A percentile compares a stretch with the other conserved stretches of the same genome.
Conservation (phyloP, 805 yeast species). For the Yamadazyma scolyti region DNA sequence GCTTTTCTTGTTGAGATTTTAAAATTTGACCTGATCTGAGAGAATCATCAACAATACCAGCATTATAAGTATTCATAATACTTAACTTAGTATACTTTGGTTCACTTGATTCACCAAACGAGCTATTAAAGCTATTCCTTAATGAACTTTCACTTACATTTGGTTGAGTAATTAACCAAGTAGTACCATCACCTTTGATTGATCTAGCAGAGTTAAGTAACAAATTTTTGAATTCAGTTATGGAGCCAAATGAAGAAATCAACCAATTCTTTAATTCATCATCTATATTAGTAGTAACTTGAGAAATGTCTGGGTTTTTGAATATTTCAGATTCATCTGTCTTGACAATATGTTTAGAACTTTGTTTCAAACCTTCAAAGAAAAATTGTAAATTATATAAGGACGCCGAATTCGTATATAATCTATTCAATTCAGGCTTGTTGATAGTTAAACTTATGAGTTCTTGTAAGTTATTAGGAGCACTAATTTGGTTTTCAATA, state of each 20-base stretch:
- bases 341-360: slow-evolving; percentile 16
- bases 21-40: slow-evolving; percentile 49
- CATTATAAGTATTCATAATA: slow-evolving; percentile 79
- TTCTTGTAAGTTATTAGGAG: slow-evolving; percentile 21
- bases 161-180: slow-evolving; percentile 77
- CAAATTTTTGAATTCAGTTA: slow-evolving; percentile 70
- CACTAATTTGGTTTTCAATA: slow-evolving; percentile 22
- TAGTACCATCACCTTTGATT: slow-evolving; percentile 84
- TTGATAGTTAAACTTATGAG: slow-evolving; percentile 41
- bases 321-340: slow-evolving; percentile 33
- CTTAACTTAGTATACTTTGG: slow-evolving; percentile 45
- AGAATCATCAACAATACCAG: slow-evolving; percentile 76
- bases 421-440: slow-evolving; percentile 41
- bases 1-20: slow-evolving; percentile 36
- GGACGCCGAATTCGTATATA: slow-evolving; percentile 43
- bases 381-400: slow-evolving; percentile 48
- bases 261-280: slow-evolving; percentile 45
- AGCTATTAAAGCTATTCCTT: slow-evolving; percentile 12
- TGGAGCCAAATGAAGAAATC: slow-evolving; percentile 64
- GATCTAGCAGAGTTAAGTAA: slow-evolving; percentile 65
- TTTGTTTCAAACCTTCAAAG: slow-evolving; percentile 38
- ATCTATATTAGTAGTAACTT: slow-evolving; percentile 29
- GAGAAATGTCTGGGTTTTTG: slow-evolving; percentile 36
- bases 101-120: slow-evolving; percentile 5
- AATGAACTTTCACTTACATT: slow-evolving; percentile 24